Evolutionary conservation across 352 stramenopile species (phyloP).

Genomic region (Globisporangium canariense): DNA sequence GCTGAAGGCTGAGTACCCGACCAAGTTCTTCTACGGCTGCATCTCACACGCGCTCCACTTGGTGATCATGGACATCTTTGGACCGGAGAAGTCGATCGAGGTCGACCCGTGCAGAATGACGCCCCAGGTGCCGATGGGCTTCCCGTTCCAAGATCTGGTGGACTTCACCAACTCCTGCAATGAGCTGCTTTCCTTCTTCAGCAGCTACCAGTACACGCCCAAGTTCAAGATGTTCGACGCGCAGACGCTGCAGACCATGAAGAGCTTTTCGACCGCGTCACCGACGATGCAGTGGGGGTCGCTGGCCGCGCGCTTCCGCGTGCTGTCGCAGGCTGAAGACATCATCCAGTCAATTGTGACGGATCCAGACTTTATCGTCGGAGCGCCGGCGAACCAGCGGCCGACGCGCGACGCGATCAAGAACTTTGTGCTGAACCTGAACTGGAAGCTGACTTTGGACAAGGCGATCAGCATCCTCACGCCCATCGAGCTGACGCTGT

Average conservation of each 20-base stretch:
- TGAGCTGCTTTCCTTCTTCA: conserved; percentile 76
- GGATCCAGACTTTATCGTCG: conserved; percentile 53
- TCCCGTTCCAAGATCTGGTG: conserved; percentile 77
- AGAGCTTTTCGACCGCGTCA: conserved; percentile 62
- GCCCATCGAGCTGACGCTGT: conserved; percentile 74
- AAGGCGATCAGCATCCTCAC: conserved; percentile 78
- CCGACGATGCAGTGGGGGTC: conserved; percentile 70
- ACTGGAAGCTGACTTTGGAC: conserved; percentile 80
- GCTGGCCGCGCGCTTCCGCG: conserved; percentile 60
- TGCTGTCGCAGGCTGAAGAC: conserved; percentile 65
- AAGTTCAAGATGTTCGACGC: conserved; percentile 78
- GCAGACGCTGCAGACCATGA: conserved; percentile 73
- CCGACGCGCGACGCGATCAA: conserved; percentile 60
- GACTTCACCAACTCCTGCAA: conserved; percentile 75
- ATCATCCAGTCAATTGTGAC: conserved; percentile 73
- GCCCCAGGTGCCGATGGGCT: conserved; percentile 67
- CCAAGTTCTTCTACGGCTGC: conserved; percentile 86
- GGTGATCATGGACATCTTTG: conserved; percentile 83
- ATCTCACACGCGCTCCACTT: conserved; percentile 79
- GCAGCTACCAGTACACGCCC: conserved; percentile 69
- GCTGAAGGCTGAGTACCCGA: conserved; percentile 80
- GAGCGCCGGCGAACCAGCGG: conserved; percentile 46
- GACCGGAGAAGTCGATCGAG: conserved; percentile 60
- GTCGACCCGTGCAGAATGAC: conserved; percentile 65
- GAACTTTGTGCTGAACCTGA: conserved; percentile 63